These are phyloP conservation scores for Radiomyces spectabilis DNA, from an alignment of 192 early-diverging fungal species.

Conservation along the genomic window DNA sequence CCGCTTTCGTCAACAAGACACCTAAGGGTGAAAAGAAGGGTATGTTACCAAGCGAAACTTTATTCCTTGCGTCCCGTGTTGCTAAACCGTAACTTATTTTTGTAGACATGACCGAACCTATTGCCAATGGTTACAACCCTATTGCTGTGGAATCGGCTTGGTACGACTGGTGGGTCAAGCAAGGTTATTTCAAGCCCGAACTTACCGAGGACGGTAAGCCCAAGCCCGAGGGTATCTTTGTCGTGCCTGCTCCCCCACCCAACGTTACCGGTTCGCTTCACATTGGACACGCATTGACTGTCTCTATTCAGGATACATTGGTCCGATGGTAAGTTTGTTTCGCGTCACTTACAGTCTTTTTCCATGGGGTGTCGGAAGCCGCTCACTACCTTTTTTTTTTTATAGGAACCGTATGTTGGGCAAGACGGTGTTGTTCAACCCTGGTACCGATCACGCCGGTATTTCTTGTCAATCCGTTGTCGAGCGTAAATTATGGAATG, in stretches of 20 bases:
- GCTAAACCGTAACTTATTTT: too few species aligned
- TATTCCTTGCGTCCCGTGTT: too few species aligned
- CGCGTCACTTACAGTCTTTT: not conserved
- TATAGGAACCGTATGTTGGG: slow-evolving; percentile 91
- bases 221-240: slow-evolving; percentile 74
- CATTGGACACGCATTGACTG: slow-evolving; percentile 89
- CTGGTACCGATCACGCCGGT: slow-evolving; percentile 95
- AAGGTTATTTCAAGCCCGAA: slow-evolving; percentile 85
- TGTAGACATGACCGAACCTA: slow-evolving; percentile 62
- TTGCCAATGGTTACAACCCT: slow-evolving; percentile 83
- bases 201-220: slow-evolving; percentile 62
- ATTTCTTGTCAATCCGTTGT: slow-evolving; percentile 97
- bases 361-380: not conserved
- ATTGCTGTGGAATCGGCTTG: slow-evolving; percentile 88
- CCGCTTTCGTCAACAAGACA: slow-evolving; percentile 76
- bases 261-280: slow-evolving; percentile 98
- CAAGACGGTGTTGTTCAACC: slow-evolving; percentile 88
- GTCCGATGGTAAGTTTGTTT: slow-evolving; percentile 65
- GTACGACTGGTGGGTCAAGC: slow-evolving; percentile 97
- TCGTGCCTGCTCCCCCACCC: slow-evolving; percentile 96
- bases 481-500: slow-evolving; percentile 90
- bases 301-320: slow-evolving; percentile 91
- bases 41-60: too few species aligned
- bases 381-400: not conserved
- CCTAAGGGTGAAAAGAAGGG: slow-evolving; percentile 86